A percentile compares a stretch with the other conserved stretches of the same genome.
Evolutionary conservation across 164 flowering plant genomes (phyloP).

Genomic region (Aristolochia contorta): DNA sequence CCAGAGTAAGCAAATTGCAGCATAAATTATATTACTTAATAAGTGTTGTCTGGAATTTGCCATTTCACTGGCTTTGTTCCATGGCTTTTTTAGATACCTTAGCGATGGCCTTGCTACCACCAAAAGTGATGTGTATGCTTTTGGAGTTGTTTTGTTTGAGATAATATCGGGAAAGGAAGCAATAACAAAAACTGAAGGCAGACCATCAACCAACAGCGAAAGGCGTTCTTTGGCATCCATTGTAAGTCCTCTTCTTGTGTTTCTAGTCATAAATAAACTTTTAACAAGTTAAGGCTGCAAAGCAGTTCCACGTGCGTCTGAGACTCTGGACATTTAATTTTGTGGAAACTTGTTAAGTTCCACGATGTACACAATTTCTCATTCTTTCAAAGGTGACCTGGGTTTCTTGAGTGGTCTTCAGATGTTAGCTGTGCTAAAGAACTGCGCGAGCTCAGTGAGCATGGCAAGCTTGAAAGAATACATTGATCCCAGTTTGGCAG

Average conservation of each 20-base stretch:
- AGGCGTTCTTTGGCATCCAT: slow-evolving; percentile 86
- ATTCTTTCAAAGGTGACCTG: neutral
- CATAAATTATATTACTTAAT: neutral
- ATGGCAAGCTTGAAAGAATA: slow-evolving; percentile 71
- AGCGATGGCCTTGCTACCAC: slow-evolving; percentile 78
- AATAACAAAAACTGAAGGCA: slow-evolving; percentile 52
- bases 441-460: slow-evolving; percentile 57
- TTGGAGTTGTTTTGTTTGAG: slow-evolving; percentile 92
- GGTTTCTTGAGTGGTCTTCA: slow-evolving; percentile 23
- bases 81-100: slow-evolving; percentile 45
- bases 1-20: slow-evolving; percentile 67
- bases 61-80: slow-evolving; percentile 8
- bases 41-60: neutral
- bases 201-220: slow-evolving; percentile 42
- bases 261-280: too few species aligned
- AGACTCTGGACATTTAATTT: too few species aligned
- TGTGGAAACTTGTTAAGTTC: too few species aligned
- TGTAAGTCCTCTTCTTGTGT: slow-evolving; percentile 37
- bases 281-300: too few species aligned
- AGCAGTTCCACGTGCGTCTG: too few species aligned
- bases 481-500: slow-evolving; percentile 77
- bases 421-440: slow-evolving; percentile 81
- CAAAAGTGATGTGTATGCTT: slow-evolving; percentile 94
- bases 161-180: slow-evolving; percentile 83
- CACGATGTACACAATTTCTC: neutral